These are phyloP conservation scores for Pseudogymnoascus sp. DNA, from an alignment of 2,329 filamentous ascomycete genomes.

Conservation along the genomic window DNA sequence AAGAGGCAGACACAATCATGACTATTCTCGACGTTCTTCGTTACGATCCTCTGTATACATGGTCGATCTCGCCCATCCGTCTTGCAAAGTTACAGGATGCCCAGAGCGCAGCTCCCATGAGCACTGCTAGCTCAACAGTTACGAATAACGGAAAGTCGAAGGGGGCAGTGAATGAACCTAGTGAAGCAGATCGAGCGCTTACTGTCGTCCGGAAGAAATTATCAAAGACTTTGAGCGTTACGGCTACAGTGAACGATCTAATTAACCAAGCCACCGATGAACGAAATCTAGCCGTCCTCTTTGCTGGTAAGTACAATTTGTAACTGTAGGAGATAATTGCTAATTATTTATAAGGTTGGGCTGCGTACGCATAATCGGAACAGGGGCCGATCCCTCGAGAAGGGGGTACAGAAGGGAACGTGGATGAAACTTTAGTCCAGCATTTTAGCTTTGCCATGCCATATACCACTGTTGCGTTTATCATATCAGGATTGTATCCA, in stretches of 20 bases:
- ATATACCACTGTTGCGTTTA: slow-evolving; percentile 2
- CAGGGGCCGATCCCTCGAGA: background rate
- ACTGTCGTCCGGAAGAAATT: slow-evolving; percentile 95
- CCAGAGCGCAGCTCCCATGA: slow-evolving; percentile 35
- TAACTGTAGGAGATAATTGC: background rate
- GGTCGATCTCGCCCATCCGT: slow-evolving; percentile 72
- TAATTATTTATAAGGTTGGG: slow-evolving; percentile 36
- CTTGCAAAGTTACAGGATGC: slow-evolving; percentile 58
- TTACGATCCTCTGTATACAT: slow-evolving; percentile 96
- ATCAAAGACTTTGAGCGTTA: slow-evolving; percentile 85
- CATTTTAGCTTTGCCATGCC: slow-evolving; percentile 6
- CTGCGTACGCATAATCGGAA: slow-evolving; percentile 36
- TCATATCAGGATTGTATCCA: background rate
- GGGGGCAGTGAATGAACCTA: slow-evolving; percentile 47
- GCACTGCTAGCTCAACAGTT: slow-evolving; percentile 20
- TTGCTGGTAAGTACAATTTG: slow-evolving; percentile 42
- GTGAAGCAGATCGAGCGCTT: slow-evolving; percentile 84
- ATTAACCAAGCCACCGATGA: slow-evolving; percentile 96
- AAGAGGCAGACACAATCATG: slow-evolving; percentile 96
- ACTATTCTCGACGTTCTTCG: slow-evolving; percentile 93
- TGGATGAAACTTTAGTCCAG: background rate
- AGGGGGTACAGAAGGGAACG: background rate
- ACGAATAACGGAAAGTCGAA: slow-evolving; percentile 27
- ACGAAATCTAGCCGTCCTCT: slow-evolving; percentile 82
- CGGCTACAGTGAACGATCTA: slow-evolving; percentile 90